phyloP scores from a whole-genome alignment of 106 monocot species.

The Chionographis japonica region DNA sequence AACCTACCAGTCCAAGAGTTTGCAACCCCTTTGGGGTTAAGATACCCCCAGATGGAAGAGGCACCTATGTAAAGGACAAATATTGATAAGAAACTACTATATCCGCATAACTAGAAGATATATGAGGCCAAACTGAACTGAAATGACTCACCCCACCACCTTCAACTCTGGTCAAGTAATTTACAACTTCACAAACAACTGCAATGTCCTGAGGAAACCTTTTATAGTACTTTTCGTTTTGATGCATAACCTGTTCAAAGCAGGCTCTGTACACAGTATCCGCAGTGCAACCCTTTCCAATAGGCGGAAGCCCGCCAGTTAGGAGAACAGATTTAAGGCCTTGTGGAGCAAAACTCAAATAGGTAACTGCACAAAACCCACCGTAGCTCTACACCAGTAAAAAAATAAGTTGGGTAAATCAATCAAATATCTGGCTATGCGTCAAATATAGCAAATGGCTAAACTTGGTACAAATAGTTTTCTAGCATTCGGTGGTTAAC shows the following conservation, averaged over 20 bases:
- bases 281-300: conserved; percentile 78
- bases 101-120: background rate
- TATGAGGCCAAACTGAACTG: background rate
- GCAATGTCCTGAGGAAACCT: conserved; percentile 83
- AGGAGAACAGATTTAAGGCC: conserved; percentile 79
- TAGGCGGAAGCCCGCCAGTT: conserved; percentile 93
- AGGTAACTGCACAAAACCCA: conserved; percentile 96
- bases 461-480: too few species aligned
- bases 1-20: conserved; percentile 73
- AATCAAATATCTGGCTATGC: background rate
- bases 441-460: background rate
- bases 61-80: conserved; percentile 37
- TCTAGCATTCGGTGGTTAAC: too few species aligned
- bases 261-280: conserved; percentile 81
- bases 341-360: conserved; percentile 96
- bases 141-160: conserved; percentile 76
- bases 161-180: conserved; percentile 49
- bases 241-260: conserved; percentile 77
- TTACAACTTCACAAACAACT: conserved; percentile 61
- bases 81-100: background rate
- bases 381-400: conserved; percentile 72
- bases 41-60: conserved; percentile 86
- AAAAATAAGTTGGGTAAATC: conserved; percentile 3
- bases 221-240: conserved; percentile 96
- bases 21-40: conserved; percentile 86